Base-by-base conservation (phyloP, 2,329 filamentous ascomycete species). In the Ustulina deusta region DNA sequence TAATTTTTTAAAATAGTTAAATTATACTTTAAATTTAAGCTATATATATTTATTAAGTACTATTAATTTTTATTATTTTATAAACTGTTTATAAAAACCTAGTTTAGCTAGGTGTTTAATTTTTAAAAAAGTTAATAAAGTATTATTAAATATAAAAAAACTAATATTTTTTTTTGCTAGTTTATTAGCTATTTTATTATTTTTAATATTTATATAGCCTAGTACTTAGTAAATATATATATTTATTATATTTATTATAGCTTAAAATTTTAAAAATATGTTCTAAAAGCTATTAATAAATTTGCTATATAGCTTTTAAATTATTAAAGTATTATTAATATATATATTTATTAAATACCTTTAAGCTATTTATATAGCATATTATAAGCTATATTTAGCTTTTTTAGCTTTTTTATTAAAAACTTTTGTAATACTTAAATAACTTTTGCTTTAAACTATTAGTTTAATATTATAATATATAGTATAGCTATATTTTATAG, bases 131-230 rank as follows among this genome's bases (percentile, higher is more conserved):
- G 29, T 32, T 13, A 40, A 40, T 13, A 40, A 40, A 15, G 11
- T 6, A 49, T 46, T 25, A n/a, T 25, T n/a, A 6, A 6, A 3
- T 20, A 6, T n/a, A n/a, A 20, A 17, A 17, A 17, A 40, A 32
- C 15, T 42, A n/a, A 42, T n/a, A n/a, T n/a, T 42, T 42, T 42
- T 42, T 42, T 42, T 42, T 42, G 40, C 40, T 42, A 42, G 40
- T n/a, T 42, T 42, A 4, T n/a, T 42, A n/a, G 17, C 17, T 42
- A 3, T 42, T 42, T 42, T 42, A 42, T 42, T 42, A 17, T n/a
- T 42, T 42, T n/a, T 42, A n/a, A 42, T 42, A 42, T 6, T n/a
- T n/a, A 6, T 42, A 42, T 42, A n/a, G 3, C n/a, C n/a, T 3
- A 42, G n/a, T 17, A n/a, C 3, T 42, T 42, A 42, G 3, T 42